Evolutionary conservation across 768 basidiomycete species (phyloP), one percentile per base, ranked within the genome.

Genomic region (Zangia roseola): DNA sequence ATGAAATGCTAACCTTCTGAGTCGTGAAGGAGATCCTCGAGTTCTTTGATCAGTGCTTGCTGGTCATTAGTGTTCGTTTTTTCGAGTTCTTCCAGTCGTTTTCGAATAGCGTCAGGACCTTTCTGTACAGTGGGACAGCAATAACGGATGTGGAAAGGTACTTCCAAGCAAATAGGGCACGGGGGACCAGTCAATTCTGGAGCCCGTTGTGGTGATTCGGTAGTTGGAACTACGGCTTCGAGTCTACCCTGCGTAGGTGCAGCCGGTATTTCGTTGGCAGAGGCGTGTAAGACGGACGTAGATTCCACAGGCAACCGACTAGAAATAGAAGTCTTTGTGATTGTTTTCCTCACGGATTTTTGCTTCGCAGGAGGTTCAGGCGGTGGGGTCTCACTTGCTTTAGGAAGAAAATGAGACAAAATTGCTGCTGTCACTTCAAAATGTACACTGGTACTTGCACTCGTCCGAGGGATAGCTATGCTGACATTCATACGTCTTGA

Each of bases 41-140:
- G 57, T 43, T 78, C 74, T 24, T 63, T 62, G 33, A 83, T 74
- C 17, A 77, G 51, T 10, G 52, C 14, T 52, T 56, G 24, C 43
- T 59, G 33, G 58, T 65, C 41, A 58, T 52, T 57, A 21, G 5
- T 16, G 5, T 55, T 49, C 13, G 38, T 43, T 28, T 65, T 53
- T 56, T 69, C 63, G 17, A 83, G 62, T 52, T 79, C 74, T 8
- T 57, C 62, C 36, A 84, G 61, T 45, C 80, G 78, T 42, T 64
- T 65, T 52, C 66, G 69, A 55, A 84, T 71, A 8, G 73, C 61
- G 8, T 66, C 62, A 0, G 74, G 58, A 10, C 80, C 77, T 31
- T 69, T 70, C 21, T 67, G 49, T 21, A 84, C 68, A 20, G 74
- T 60, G 6, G 79, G 78, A 59, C 83, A 85, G 37, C 61, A 62